Evolutionary conservation across 148 eudicot species (phyloP), one percentile per base, ranked within the genome.

Genomic region (Rhododendron simsii): DNA sequence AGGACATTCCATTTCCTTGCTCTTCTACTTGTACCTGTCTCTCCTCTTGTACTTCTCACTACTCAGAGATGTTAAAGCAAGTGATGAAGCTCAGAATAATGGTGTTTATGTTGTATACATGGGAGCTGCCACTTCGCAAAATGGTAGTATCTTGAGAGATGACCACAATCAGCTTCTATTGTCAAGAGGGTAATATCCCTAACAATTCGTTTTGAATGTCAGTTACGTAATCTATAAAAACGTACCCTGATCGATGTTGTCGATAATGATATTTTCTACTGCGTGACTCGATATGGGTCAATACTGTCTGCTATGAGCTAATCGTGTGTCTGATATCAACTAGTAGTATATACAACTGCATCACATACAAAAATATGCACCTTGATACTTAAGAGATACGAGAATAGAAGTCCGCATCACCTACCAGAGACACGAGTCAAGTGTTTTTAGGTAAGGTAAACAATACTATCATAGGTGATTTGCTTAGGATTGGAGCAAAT

Each of bases 61-160:
- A 7, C 78, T 86, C 1, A 7, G 63, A 79, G 86, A 88, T 71
- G 57, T 50, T 41, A 35, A 83, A 12, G 81, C 86, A 73, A 87
- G 53, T 8, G 59, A 51, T 80, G 65, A 83, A 79, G 28, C 51
- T 16, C 59, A 71, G 13, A 85, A 50, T 1, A 80, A 85, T 65
- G 86, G 87, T 21, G 83, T 91, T 37, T 94, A 92, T 80, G 92
- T 93, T 71, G 95, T 94, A 4, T 93, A 94, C 86, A 93, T 94
- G 95, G 98, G 95, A n/a, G 91, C 89, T 78, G 16, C 75, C n/a
- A 61, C 48, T 84, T 85, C 91, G 2, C n/a, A 86, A 7, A 59
- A 78, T 9, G 87, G 81, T 47, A 47, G 44, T 50, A 28, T 80
- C 33, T 51, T 75, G 57, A 86, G 85, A 28, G 86, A 82, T 44